These are phyloP conservation scores for Boechera divaricarpa DNA, from an alignment of 345 rosid species.

Conservation along the genomic window DNA sequence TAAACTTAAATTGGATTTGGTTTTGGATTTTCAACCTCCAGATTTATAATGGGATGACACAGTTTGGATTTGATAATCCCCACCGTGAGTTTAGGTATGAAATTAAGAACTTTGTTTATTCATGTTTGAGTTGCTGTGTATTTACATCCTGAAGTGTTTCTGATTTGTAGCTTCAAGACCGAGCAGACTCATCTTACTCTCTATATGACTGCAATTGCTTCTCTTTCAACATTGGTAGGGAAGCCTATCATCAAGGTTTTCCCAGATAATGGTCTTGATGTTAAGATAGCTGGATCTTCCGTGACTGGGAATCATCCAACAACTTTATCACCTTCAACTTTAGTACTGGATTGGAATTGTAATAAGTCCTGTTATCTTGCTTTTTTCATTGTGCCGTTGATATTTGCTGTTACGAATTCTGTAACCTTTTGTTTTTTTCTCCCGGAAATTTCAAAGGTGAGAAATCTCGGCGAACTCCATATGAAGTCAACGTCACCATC, in stretches of 20 bases:
- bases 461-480: slow-evolving; percentile 59
- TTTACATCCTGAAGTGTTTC: slow-evolving; percentile 11
- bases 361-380: slow-evolving; percentile 34
- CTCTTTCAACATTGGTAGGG: slow-evolving; percentile 66
- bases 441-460: slow-evolving; percentile 57
- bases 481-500: slow-evolving; percentile 75
- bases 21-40: slow-evolving; percentile 41
- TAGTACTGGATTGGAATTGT: slow-evolving; percentile 90
- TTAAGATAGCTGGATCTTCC: slow-evolving; percentile 71
- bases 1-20: neutral
- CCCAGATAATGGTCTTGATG: slow-evolving; percentile 75
- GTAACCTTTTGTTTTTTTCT: slow-evolving; percentile 26
- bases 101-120: slow-evolving; percentile 11
- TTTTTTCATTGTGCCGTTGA: slow-evolving; percentile 11
- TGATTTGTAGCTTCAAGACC: slow-evolving; percentile 66
- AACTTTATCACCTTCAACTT: slow-evolving; percentile 79
- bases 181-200: slow-evolving; percentile 80
- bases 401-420: slow-evolving; percentile 25
- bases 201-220: slow-evolving; percentile 88
- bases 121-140: slow-evolving; percentile 19
- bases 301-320: slow-evolving; percentile 73
- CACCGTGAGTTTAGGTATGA: slow-evolving; percentile 65
- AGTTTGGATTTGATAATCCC: slow-evolving; percentile 73
- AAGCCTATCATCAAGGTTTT: slow-evolving; percentile 74
- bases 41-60: slow-evolving; percentile 95